phyloP scores from a whole-genome alignment of 2,329 filamentous ascomycete genomes.

The Aspergillus floridensis region DNA sequence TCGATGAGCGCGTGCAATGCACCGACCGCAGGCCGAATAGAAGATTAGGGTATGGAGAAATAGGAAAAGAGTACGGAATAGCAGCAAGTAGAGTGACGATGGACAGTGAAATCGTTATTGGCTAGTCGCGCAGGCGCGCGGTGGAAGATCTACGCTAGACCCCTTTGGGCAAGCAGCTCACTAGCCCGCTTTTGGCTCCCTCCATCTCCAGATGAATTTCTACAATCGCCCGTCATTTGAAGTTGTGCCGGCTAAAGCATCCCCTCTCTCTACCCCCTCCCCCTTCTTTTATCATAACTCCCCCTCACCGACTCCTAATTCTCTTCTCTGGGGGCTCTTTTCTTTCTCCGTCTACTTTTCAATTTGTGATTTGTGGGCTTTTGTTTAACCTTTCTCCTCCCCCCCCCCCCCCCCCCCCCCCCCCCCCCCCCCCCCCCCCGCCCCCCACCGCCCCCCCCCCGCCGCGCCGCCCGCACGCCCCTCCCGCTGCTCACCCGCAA shows the following conservation, averaged over 20 bases:
- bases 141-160: slow-evolving; percentile 33
- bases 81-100: neutral
- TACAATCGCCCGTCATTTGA: slow-evolving; percentile 22
- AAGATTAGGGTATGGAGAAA: neutral
- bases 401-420: slow-evolving; percentile 12
- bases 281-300: slow-evolving; percentile 16
- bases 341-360: slow-evolving; percentile 6
- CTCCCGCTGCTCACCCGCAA: no score
- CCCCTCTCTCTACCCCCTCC: slow-evolving; percentile 21
- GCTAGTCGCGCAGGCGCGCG: slow-evolving; percentile 30
- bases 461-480: no score
- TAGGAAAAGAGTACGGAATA: neutral
- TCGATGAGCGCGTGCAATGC: neutral
- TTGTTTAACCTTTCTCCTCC: slow-evolving; percentile 8
- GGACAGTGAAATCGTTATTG: slow-evolving; percentile 8
- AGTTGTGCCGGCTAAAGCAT: slow-evolving; percentile 1
- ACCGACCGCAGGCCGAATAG: neutral
- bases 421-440: neutral
- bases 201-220: slow-evolving; percentile 34
- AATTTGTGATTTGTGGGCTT: slow-evolving; percentile 4
- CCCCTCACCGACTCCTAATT: slow-evolving; percentile 21
- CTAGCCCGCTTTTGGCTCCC: slow-evolving; percentile 31
- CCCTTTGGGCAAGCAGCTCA: slow-evolving; percentile 39
- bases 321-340: slow-evolving; percentile 10
- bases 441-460: no score